These are phyloP conservation scores for Stipa capillata DNA, from an alignment of 176 grass and related monocot genomes.

Conservation along the genomic window DNA sequence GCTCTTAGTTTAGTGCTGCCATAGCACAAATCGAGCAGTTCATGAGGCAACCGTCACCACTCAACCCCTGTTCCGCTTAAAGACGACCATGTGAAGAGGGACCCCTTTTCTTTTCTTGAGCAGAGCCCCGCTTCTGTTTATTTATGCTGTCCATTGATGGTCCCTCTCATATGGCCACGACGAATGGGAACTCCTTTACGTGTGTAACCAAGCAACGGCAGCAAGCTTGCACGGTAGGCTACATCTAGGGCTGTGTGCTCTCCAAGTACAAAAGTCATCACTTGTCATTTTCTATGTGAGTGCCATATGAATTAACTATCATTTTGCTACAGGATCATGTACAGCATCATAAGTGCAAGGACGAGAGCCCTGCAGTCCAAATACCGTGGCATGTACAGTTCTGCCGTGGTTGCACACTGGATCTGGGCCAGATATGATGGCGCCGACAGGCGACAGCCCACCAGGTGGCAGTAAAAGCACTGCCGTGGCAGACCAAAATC, in stretches of 20 bases:
- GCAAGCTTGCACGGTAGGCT: background rate
- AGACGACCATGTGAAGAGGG: background rate
- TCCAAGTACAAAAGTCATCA: background rate
- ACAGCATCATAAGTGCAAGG: background rate
- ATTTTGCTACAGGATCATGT: too few species aligned
- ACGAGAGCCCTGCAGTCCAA: background rate
- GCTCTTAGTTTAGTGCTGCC: background rate
- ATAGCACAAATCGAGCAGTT: background rate
- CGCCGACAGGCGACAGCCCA: background rate
- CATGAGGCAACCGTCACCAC: background rate
- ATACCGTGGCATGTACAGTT: background rate
- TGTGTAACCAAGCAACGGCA: background rate
- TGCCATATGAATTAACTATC: too few species aligned
- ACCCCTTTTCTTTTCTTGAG: background rate
- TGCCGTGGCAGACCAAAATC: too few species aligned
- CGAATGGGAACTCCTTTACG: background rate
- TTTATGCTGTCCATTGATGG: background rate
- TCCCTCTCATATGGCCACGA: background rate
- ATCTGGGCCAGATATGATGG: background rate
- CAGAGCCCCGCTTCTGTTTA: background rate
- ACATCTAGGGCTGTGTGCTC: too few species aligned
- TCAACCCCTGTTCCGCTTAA: background rate
- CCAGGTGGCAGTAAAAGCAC: background rate
- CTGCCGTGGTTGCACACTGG: background rate
- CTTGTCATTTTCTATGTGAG: background rate